These are phyloP conservation scores for Botryotinia globosa DNA, from an alignment of 2,329 filamentous ascomycete species.

Conservation along the genomic window DNA sequence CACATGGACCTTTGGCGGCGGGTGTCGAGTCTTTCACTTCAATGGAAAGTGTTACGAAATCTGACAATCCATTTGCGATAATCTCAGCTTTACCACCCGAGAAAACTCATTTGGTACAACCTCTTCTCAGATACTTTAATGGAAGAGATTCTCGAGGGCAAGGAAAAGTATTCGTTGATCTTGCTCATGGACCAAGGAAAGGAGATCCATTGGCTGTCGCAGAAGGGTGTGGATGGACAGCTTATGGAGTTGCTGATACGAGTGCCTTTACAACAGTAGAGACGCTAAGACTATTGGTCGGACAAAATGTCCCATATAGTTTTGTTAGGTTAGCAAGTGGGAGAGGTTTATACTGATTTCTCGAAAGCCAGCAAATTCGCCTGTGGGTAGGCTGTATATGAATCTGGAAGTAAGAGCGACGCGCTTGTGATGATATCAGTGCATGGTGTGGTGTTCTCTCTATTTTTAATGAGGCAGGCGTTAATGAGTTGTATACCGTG, in stretches of 20 bases:
- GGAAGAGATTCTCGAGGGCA: conserved; percentile 25
- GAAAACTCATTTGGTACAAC: conserved; percentile 74
- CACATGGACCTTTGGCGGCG: conserved; percentile 57
- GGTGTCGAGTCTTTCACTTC: conserved; percentile 64
- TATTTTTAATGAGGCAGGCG: conserved; percentile 3
- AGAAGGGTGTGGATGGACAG: conserved; percentile 71
- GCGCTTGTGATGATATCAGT: background rate
- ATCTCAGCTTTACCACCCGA: conserved; percentile 76
- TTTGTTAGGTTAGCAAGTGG: conserved; percentile 75
- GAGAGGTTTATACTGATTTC: conserved; percentile 47
- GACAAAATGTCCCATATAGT: conserved; percentile 84
- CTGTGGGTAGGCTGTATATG: background rate
- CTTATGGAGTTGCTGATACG: conserved; percentile 76
- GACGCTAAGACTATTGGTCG: conserved; percentile 72
- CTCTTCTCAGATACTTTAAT: conserved; percentile 68
- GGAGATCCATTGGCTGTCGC: conserved; percentile 69
- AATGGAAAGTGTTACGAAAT: conserved; percentile 75
- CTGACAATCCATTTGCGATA: conserved; percentile 78
- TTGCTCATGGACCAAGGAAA: conserved; percentile 63
- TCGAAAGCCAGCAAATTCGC: background rate
- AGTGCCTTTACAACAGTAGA: conserved; percentile 83
- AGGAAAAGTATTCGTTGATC: conserved; percentile 74
- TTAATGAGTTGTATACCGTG: background rate
- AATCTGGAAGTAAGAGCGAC: background rate
- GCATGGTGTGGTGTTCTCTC: conserved; percentile 1